Conservation (phyloP, 2,329 filamentous ascomycete genomes). For the Delphinella strobiligena region DNA sequence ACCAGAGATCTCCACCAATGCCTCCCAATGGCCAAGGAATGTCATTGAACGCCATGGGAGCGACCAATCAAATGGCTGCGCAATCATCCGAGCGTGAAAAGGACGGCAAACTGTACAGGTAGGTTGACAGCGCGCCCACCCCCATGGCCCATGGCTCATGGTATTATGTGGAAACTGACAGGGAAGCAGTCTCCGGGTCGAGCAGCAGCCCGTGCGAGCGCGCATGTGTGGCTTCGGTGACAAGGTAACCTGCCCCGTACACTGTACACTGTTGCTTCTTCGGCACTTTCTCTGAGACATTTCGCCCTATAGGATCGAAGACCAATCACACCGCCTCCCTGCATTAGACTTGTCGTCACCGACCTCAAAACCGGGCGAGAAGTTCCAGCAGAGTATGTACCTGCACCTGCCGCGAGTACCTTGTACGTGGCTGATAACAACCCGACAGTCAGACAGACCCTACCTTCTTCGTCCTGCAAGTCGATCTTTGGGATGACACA, state of each 20-base stretch:
- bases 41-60: not conserved
- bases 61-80: not conserved
- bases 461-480: conserved; percentile 55
- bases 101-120: not conserved
- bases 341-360: conserved; percentile 69
- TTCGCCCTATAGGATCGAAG: conserved; percentile 59
- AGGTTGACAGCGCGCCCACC: no score
- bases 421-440: conserved; percentile 1
- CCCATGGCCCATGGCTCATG: no score
- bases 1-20: not conserved
- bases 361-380: conserved; percentile 66
- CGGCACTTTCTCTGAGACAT: conserved; percentile 18
- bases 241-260: conserved; percentile 50
- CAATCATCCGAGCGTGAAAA: not conserved
- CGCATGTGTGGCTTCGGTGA: conserved; percentile 99
- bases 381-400: conserved; percentile 38
- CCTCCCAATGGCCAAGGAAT: not conserved
- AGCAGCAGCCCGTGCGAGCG: conserved; percentile 83
- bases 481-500: conserved; percentile 55
- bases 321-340: conserved; percentile 91
- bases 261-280: conserved; percentile 1
- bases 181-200: conserved; percentile 36
- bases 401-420: not conserved
- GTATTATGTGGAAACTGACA: not conserved
- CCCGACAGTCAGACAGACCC: conserved; percentile 43